Evolutionary conservation across 2,329 filamentous ascomycete genomes (phyloP).

Genomic region (Triangularia setosa): DNA sequence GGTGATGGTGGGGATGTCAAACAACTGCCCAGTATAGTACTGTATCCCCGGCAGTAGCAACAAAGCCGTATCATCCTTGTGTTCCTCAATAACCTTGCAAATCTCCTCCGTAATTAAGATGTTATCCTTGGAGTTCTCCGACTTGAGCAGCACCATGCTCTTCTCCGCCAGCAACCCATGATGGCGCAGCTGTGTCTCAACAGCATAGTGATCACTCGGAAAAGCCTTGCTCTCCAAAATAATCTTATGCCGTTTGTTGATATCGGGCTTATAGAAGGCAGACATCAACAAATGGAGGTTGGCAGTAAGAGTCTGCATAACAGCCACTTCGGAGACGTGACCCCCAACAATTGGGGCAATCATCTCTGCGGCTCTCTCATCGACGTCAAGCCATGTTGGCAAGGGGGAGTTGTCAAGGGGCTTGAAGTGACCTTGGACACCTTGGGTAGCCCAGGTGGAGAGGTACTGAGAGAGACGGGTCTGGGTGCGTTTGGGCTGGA

Average conservation of each 20-base stretch:
- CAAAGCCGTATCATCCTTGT: slow-evolving; percentile 63
- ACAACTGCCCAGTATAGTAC: slow-evolving; percentile 74
- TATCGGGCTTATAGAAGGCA: slow-evolving; percentile 69
- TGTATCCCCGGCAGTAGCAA: slow-evolving; percentile 75
- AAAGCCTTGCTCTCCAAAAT: slow-evolving; percentile 79
- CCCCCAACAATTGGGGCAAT: slow-evolving; percentile 72
- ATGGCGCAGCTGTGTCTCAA: slow-evolving; percentile 69
- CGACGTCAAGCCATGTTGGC: slow-evolving; percentile 65
- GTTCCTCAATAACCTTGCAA: slow-evolving; percentile 60
- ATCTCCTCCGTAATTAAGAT: slow-evolving; percentile 64
- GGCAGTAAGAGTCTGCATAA: slow-evolving; percentile 76
- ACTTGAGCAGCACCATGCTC: slow-evolving; percentile 66
- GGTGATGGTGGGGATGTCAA: slow-evolving; percentile 72
- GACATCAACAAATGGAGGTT: slow-evolving; percentile 76
- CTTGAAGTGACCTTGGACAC: slow-evolving; percentile 73
- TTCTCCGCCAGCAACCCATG: slow-evolving; percentile 60
- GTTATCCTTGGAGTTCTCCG: slow-evolving; percentile 44
- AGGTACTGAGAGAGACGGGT: slow-evolving; percentile 66
- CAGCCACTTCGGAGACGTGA: slow-evolving; percentile 62
- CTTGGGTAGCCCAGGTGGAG: slow-evolving; percentile 71
- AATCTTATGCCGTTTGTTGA: slow-evolving; percentile 61
- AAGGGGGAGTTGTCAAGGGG: slow-evolving; percentile 58
- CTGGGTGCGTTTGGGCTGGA: slow-evolving; percentile 64
- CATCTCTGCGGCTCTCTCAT: slow-evolving; percentile 59
- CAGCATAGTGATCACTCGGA: slow-evolving; percentile 76